phyloP scores from a whole-genome alignment of 148 eudicot species.

The Drosera capensis region DNA sequence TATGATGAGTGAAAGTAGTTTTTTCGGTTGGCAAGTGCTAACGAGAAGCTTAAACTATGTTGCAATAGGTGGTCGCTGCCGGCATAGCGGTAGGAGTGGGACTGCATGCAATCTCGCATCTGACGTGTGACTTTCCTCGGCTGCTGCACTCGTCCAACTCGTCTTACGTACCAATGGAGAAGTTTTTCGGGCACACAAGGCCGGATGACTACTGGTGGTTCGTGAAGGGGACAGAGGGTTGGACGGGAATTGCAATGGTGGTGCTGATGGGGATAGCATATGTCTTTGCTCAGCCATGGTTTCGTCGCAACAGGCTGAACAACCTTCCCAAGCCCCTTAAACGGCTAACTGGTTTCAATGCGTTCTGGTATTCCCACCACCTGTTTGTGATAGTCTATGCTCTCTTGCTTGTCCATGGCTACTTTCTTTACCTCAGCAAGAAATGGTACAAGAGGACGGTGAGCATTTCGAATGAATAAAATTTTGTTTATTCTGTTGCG shows the following conservation, averaged over 20 bases:
- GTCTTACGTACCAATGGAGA: conserved; percentile 21
- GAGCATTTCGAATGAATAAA: conserved; percentile 5
- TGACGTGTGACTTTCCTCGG: conserved; percentile 42
- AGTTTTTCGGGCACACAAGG: conserved; percentile 15
- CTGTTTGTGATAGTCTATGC: conserved; percentile 39
- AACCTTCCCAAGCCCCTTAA: conserved; percentile 36
- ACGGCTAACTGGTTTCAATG: conserved; percentile 42
- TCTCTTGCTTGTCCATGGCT: conserved; percentile 32
- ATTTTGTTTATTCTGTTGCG: not conserved
- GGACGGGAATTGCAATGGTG: conserved; percentile 36
- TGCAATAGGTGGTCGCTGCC: conserved; percentile 30
- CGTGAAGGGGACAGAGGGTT: conserved; percentile 37
- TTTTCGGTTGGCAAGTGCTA: too few species aligned
- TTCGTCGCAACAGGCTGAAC: conserved; percentile 22
- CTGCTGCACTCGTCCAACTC: conserved; percentile 30
- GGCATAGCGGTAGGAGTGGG: conserved; percentile 34
- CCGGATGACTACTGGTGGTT: conserved; percentile 45
- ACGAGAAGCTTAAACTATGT: too few species aligned
- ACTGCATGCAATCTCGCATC: conserved; percentile 26
- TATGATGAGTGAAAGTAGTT: too few species aligned
- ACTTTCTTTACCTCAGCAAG: conserved; percentile 26
- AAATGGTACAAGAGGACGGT: conserved; percentile 34
- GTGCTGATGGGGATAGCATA: conserved; percentile 39
- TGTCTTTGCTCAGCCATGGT: conserved; percentile 45
- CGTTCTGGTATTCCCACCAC: conserved; percentile 56